phyloP scores from a whole-genome alignment of 768 basidiomycete species.

The Podaxis mareebaensis region DNA sequence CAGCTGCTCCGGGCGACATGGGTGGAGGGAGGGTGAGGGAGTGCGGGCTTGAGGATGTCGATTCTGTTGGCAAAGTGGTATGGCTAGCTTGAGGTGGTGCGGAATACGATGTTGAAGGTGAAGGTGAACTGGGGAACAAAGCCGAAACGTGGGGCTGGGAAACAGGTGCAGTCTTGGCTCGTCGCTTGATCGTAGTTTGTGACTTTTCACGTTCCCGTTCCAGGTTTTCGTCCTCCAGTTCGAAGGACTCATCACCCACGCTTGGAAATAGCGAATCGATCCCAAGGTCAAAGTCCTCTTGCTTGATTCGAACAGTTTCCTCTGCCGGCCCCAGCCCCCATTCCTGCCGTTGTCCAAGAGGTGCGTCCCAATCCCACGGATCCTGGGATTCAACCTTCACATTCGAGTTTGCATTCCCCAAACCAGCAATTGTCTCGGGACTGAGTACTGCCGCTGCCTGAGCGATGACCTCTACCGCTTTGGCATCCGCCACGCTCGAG shows the following conservation, averaged over 20 bases:
- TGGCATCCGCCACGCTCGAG: conserved; percentile 38
- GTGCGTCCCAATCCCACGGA: conserved; percentile 45
- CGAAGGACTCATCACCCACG: conserved; percentile 10
- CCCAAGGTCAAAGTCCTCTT: conserved; percentile 43
- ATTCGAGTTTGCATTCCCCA: conserved; percentile 19
- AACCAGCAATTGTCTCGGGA: conserved; percentile 20
- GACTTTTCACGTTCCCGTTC: not conserved
- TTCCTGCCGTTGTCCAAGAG: conserved; percentile 21
- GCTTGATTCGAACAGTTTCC: conserved; percentile 40
- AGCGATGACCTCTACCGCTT: conserved; percentile 43
- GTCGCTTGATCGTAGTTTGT: not conserved
- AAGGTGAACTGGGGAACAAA: conserved; percentile 40
- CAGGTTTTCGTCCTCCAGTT: conserved; percentile 2
- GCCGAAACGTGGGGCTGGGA: conserved; percentile 36
- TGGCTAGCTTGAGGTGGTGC: conserved; percentile 7
- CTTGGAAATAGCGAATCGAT: conserved; percentile 36
- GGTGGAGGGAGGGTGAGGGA: conserved; percentile 23
- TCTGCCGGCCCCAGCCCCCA: conserved; percentile 33
- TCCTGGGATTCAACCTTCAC: conserved; percentile 48
- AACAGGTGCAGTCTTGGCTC: conserved; percentile 6
- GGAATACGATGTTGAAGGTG: conserved; percentile 18
- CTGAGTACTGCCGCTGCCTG: conserved; percentile 35
- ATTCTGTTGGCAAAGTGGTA: not conserved
- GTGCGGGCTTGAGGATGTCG: not conserved
- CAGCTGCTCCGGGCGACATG: conserved; percentile 13